Percentiles rank a stretch among this genome's conserved stretches.
Conservation (phyloP, 306 rosid species). For the Hylodesmum podocarpum region DNA sequence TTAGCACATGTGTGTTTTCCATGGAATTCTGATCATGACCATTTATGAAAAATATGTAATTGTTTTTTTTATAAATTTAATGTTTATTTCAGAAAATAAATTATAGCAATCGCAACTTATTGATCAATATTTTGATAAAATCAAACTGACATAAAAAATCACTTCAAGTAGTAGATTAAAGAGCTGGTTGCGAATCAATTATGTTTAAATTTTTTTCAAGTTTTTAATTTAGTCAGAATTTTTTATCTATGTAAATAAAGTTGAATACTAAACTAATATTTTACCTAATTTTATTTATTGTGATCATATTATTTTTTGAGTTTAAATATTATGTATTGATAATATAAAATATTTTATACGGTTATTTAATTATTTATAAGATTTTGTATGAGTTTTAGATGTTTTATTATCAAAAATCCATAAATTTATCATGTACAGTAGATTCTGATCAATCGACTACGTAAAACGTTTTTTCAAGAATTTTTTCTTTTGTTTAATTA, state of each 20-base stretch:
- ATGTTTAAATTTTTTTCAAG: not conserved
- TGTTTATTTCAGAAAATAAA: not conserved
- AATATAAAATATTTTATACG: too few relatives aligned
- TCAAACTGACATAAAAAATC: not conserved
- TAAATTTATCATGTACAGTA: too few relatives aligned
- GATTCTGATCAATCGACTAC: too few relatives aligned
- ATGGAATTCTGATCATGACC: not conserved
- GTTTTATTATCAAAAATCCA: too few relatives aligned
- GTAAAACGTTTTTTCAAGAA: too few relatives aligned
- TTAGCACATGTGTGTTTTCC: not conserved
- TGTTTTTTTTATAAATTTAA: not conserved
- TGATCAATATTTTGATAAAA: not conserved
- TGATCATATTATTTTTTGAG: not conserved
- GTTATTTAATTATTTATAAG: too few relatives aligned
- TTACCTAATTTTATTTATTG: not conserved
- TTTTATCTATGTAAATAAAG: not conserved
- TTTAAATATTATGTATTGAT: not conserved
- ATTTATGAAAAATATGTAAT: not conserved
- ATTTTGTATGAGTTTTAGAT: too few relatives aligned
- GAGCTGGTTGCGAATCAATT: not conserved
- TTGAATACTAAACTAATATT: not conserved
- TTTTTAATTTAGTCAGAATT: not conserved
- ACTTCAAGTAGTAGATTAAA: not conserved
- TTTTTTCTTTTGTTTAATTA: too few relatives aligned
- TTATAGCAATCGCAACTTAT: not conserved